phyloP scores from a whole-genome alignment of 2,329 filamentous ascomycete species.

The Aspergillus novofumigatus region DNA sequence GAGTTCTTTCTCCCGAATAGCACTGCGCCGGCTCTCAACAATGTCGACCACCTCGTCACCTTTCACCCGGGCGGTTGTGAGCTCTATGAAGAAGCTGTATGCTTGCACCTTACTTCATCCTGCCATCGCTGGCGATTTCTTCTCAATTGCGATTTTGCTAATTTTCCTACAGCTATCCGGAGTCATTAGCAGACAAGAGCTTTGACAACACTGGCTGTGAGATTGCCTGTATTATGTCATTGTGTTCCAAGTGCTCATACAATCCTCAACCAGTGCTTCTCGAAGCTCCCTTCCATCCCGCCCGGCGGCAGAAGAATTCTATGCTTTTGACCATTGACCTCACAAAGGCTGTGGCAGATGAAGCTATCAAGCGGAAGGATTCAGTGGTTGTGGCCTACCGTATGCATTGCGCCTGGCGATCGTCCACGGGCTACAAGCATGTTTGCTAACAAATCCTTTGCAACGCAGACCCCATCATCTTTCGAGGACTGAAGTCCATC shows the following conservation, averaged over 20 bases:
- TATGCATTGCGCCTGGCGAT: constrained; percentile 41
- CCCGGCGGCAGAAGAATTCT: constrained; percentile 57
- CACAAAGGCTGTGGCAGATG: constrained; percentile 80
- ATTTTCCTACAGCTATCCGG: constrained; percentile 66
- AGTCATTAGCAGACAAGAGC: constrained; percentile 78
- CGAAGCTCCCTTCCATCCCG: constrained; percentile 61
- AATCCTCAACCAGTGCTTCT: constrained; percentile 54
- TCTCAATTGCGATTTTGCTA: constrained; percentile 9
- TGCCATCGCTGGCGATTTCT: constrained; percentile 5
- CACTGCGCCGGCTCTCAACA: constrained; percentile 23
- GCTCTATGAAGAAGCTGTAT: constrained; percentile 74
- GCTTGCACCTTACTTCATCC: constrained; percentile 29
- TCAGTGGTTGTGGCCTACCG: constrained; percentile 87
- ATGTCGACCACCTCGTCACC: constrained; percentile 48
- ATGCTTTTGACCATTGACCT: constrained; percentile 85
- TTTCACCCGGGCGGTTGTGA: constrained; percentile 66
- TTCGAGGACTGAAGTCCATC: constrained; percentile 83
- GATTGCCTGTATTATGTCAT: constrained; percentile 12
- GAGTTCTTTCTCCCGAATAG: constrained; percentile 17
- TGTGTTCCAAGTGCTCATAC: constrained; percentile 1
- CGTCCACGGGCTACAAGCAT: background rate
- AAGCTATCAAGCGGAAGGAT: constrained; percentile 73
- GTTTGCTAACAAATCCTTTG: background rate
- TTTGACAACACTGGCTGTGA: constrained; percentile 92
- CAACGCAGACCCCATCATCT: constrained; percentile 83